Evolutionary conservation across 768 basidiomycete genomes (phyloP).

Genomic region (Trametes maxima): DNA sequence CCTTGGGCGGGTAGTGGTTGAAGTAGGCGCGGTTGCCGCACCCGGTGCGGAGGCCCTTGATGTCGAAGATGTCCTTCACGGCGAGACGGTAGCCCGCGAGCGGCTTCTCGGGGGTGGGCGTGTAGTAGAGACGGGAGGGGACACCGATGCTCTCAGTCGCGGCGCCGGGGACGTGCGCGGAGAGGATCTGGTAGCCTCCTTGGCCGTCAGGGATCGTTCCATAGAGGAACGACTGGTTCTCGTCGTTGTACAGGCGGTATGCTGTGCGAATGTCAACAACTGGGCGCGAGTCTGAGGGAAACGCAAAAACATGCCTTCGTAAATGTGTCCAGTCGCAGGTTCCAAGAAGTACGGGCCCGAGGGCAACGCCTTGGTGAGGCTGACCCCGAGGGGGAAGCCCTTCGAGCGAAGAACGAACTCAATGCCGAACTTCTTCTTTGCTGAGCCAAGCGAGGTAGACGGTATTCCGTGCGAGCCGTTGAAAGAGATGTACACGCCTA

Average conservation of each 20-base stretch:
- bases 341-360: constrained; percentile 33
- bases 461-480: constrained; percentile 18
- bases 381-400: constrained; percentile 15
- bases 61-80: constrained; percentile 50
- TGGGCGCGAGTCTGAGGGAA: background rate
- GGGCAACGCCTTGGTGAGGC: constrained; percentile 21
- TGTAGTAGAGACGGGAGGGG: constrained; percentile 49
- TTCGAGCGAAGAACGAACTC: constrained; percentile 22
- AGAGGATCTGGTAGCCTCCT: constrained; percentile 33
- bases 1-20: constrained; percentile 38
- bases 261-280: constrained; percentile 22
- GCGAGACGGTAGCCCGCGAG: constrained; percentile 51
- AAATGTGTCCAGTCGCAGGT: constrained; percentile 27
- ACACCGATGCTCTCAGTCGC: constrained; percentile 44
- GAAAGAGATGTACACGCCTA: constrained; percentile 29
- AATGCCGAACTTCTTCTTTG: constrained; percentile 17
- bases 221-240: constrained; percentile 46
- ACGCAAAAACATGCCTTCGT: constrained; percentile 25
- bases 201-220: constrained; percentile 42
- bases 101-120: constrained; percentile 31
- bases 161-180: constrained; percentile 29
- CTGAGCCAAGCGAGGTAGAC: constrained; percentile 6
- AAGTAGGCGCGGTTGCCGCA: constrained; percentile 42
- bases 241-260: constrained; percentile 46
- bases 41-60: constrained; percentile 39